phyloP scores from a whole-genome alignment of 169 alveolate genomes.

The Babesia divergens region DNA sequence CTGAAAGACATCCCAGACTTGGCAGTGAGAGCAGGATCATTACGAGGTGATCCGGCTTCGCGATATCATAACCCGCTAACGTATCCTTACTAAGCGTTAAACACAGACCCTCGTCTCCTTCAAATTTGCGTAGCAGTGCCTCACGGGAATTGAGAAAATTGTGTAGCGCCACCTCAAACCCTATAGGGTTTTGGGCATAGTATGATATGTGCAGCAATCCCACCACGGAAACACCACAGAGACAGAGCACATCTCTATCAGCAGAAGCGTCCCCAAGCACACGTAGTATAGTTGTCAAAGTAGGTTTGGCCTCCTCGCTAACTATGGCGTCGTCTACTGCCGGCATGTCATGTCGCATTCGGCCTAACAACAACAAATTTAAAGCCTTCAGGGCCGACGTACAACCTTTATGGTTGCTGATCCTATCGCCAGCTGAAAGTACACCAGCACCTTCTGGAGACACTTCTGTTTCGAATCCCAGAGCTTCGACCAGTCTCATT shows the following conservation, averaged over 20 bases:
- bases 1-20: slow-evolving; percentile 11
- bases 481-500: neutral
- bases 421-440: slow-evolving; percentile 7
- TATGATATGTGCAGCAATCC: slow-evolving; percentile 3
- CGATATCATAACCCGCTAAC: neutral
- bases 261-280: neutral
- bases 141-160: neutral
- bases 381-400: slow-evolving; percentile 16
- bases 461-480: slow-evolving; percentile 12
- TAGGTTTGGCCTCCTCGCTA: neutral
- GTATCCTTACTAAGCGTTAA: neutral
- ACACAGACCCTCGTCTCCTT: slow-evolving; percentile 14
- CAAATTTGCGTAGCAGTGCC: neutral
- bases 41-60: slow-evolving; percentile 4
- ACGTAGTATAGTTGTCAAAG: neutral
- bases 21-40: neutral
- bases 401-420: slow-evolving; percentile 29
- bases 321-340: neutral
- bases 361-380: slow-evolving; percentile 7
- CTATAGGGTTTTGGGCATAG: neutral
- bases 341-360: neutral
- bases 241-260: slow-evolving; percentile 31
- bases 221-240: slow-evolving; percentile 9
- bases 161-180: neutral
- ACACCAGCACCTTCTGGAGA: neutral